A percentile compares a stretch with the other conserved stretches of the same genome.
These are phyloP conservation scores for Cyclotella sp. DNA, from an alignment of 108 stramenopile species.

Conservation along the genomic window DNA sequence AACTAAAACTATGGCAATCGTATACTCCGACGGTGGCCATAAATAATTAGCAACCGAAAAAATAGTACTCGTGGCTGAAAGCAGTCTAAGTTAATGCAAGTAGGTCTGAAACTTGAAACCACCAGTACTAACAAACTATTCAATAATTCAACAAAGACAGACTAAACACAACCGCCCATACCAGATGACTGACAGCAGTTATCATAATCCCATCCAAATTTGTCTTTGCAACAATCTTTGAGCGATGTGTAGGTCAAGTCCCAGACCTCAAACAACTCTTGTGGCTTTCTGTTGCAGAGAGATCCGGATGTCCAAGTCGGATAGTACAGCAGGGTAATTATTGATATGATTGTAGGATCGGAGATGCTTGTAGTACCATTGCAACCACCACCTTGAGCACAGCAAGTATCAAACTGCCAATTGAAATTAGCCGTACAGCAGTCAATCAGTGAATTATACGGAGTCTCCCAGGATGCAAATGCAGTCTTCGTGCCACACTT, in stretches of 20 bases:
- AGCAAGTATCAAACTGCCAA: slow-evolving; percentile 34
- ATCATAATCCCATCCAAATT: slow-evolving; percentile 2
- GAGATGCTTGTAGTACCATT: slow-evolving; percentile 3
- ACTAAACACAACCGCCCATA: background rate
- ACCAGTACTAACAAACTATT: too few relatives aligned
- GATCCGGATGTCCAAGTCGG: slow-evolving; percentile 24
- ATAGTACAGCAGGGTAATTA: slow-evolving; percentile 8
- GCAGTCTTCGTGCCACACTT: slow-evolving; percentile 31
- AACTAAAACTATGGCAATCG: too few relatives aligned
- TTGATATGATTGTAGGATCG: background rate
- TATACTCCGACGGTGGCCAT: too few relatives aligned
- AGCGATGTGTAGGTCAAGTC: background rate
- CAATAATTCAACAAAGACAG: background rate
- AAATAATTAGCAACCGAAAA: too few relatives aligned
- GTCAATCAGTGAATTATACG: slow-evolving; percentile 27
- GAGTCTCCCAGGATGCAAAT: slow-evolving; percentile 20
- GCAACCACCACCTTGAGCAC: slow-evolving; percentile 43
- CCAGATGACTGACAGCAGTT: slow-evolving; percentile 6
- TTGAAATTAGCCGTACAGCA: slow-evolving; percentile 36
- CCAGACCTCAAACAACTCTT: slow-evolving; percentile 1
- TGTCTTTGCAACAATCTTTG: slow-evolving; percentile 8
- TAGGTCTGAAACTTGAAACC: too few relatives aligned
- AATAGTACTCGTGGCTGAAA: too few relatives aligned
- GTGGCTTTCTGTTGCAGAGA: slow-evolving; percentile 1
- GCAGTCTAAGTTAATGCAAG: too few relatives aligned